Base-by-base conservation (phyloP, 2,329 filamentous ascomycete species). In the Xylariaceae sp. region DNA sequence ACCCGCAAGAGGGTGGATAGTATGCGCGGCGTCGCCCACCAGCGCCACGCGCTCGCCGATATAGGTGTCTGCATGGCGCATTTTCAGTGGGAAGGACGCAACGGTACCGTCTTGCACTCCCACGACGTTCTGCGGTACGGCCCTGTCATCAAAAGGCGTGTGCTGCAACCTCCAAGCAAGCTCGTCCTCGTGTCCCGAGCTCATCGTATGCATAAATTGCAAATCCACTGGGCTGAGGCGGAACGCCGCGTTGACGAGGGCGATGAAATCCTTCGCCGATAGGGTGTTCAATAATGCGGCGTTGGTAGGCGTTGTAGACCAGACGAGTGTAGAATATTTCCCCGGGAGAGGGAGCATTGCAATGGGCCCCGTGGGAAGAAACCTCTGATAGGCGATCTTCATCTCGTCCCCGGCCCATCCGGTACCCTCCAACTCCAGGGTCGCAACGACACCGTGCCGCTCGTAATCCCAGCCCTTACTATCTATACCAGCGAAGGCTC, bases 21-120 rank as follows among this genome's bases (percentile, higher is more conserved):
- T 95, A 70, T 99, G 94, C 7, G 94, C 94, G 1, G 94, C 94
- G 61, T 99, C 94, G 56, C 94, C 94, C 34, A 99, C 84, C 1
- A 99, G 81, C 0, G 92, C 94, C 8, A 96, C 78, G n/a, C 94
- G 86, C 65, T 96, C 90, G 37, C 85, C 88, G 40, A 89, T 88
- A 68, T 99, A 99, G 1, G 89, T 90, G 66, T 95, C 89, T n/a
- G 92, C 92, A 69, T 99, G 94, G 26, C 92, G 86, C 75, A 97
- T 79, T 67, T 87, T 89, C 16, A 99, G 80, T 0, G 94, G 94
- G 72, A 99, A 99, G 0, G 89, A 92, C 1, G 94, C 92, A 13
- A 95, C 77, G 16, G 84, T 90, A 62, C 86, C 85, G 49, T 87
- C 79, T 69, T 97, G 92, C 1, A 96, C 84, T 21, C 77, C 81